Conservation (phyloP, 495 filamentous ascomycete species). For the Friedmanniomyces endolithicus region DNA sequence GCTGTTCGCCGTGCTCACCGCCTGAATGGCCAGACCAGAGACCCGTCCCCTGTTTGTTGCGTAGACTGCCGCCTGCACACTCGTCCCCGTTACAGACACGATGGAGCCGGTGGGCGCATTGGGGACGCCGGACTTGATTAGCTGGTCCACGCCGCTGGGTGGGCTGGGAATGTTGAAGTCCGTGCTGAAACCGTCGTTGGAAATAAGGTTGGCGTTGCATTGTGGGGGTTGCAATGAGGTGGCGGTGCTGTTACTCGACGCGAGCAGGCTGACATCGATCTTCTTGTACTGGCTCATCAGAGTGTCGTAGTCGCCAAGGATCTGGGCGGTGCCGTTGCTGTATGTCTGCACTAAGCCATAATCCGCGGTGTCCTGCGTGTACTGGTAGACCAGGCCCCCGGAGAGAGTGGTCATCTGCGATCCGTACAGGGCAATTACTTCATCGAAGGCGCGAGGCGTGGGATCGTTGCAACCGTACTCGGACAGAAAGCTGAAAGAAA, state of each 20-base stretch:
- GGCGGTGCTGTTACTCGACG: slow-evolving; percentile 43
- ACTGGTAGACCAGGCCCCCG: slow-evolving; percentile 85
- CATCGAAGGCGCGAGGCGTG: slow-evolving; percentile 66
- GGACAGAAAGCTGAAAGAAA: slow-evolving; percentile 94
- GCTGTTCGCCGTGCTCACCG: slow-evolving; percentile 42
- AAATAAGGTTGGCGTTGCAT: slow-evolving; percentile 55
- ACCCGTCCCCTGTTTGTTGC: slow-evolving; percentile 42
- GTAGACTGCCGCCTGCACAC: slow-evolving; percentile 43
- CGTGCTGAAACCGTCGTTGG: slow-evolving; percentile 47
- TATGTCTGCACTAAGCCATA: slow-evolving; percentile 68
- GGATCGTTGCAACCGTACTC: slow-evolving; percentile 90
- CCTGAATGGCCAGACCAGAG: slow-evolving; percentile 41
- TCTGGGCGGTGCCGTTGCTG: slow-evolving; percentile 47
- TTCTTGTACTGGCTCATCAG: slow-evolving; percentile 61
- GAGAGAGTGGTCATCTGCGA: slow-evolving; percentile 69
- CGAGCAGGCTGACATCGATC: slow-evolving; percentile 53
- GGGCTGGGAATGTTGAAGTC: slow-evolving; percentile 60
- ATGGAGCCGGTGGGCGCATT: slow-evolving; percentile 45
- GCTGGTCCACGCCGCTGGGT: slow-evolving; percentile 39
- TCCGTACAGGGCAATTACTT: slow-evolving; percentile 71
- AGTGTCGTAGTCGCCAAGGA: slow-evolving; percentile 62
- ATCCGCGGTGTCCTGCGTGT: slow-evolving; percentile 56
- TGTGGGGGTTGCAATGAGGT: slow-evolving; percentile 40
- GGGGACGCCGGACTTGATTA: slow-evolving; percentile 47
- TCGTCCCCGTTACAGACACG: slow-evolving; percentile 38